These are phyloP conservation scores for Lasiodiplodia gonubiensis DNA, from an alignment of 2,329 filamentous ascomycete species.

Conservation along the genomic window DNA sequence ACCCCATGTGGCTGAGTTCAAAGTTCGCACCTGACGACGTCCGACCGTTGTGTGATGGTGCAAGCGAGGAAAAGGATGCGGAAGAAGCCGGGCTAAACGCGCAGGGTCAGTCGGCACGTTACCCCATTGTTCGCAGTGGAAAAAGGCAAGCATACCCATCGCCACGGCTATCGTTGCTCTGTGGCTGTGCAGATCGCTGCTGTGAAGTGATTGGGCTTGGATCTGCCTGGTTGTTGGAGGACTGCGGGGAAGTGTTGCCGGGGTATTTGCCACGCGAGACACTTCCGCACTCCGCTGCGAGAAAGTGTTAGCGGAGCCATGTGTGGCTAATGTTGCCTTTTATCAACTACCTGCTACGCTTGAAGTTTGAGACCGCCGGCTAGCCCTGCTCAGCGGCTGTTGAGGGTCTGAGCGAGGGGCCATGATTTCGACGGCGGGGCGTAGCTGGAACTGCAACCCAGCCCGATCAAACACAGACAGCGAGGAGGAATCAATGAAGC, in stretches of 20 bases:
- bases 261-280: neutral
- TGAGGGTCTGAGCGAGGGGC: neutral
- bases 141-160: neutral
- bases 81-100: neutral
- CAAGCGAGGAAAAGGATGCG: neutral
- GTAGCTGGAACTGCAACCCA: neutral
- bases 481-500: neutral
- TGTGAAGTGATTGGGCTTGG: neutral
- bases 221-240: neutral
- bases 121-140: neutral
- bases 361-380: neutral
- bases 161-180: neutral
- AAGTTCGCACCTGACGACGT: neutral
- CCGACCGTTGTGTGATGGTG: neutral
- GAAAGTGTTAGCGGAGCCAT: neutral
- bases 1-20: neutral
- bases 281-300: neutral
- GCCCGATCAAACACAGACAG: neutral
- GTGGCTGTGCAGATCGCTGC: constrained; percentile 4
- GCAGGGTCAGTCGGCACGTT: neutral
- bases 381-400: neutral
- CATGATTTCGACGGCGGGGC: neutral
- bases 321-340: neutral
- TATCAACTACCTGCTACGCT: neutral
- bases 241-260: neutral